Evolutionary conservation across 2,329 filamentous ascomycete species (phyloP), one percentile per base, ranked within the genome.

Genomic region (Talaromyces sp.): DNA sequence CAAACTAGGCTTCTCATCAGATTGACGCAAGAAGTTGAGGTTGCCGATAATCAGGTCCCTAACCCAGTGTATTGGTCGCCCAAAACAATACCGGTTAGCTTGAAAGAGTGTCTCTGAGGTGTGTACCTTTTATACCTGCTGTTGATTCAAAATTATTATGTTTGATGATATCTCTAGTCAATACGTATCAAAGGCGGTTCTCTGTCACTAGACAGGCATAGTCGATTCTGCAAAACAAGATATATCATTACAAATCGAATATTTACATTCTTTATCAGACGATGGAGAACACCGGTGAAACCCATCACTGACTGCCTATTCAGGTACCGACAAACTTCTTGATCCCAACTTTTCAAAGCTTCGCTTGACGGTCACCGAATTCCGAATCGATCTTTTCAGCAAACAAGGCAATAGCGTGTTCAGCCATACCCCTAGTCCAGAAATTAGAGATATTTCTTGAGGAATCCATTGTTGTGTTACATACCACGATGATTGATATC

Each of bases 401-500:
- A 41, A 64, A 52, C 19, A 66, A 62, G 19, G 60, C 52, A 57
- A 66, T 60, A 13, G 64, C 64, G 37, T 66, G 64, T 10, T 66
- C 64, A 16, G 64, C 64, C 64, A 59, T 66, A n/a, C 64, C 64
- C 64, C 64, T 66, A 39, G 41, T 47, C 47, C n/a, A 22, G 9
- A 5, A 24, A 58, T 66, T 13, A 66, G 60, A 14, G n/a, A 11
- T 35, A 33, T 41, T 35, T 31, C 27, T 6, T 39, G 27, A 45
- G 22, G 13, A 9, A 1, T 37, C 3, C 13, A 45, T 13, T 24
- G n/a, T 52, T 56, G 39, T 59, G 35, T 59, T 19, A 62, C 64
- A 52, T 49, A 66, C 64, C 64, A 66, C 31, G 64, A 66, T 14
- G 64, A 66, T 37, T 66, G 64, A 50, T 66, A 66, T 39, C 64